Base-by-base conservation (phyloP, 2,329 filamentous ascomycete species). In the Chalara sp. region DNA sequence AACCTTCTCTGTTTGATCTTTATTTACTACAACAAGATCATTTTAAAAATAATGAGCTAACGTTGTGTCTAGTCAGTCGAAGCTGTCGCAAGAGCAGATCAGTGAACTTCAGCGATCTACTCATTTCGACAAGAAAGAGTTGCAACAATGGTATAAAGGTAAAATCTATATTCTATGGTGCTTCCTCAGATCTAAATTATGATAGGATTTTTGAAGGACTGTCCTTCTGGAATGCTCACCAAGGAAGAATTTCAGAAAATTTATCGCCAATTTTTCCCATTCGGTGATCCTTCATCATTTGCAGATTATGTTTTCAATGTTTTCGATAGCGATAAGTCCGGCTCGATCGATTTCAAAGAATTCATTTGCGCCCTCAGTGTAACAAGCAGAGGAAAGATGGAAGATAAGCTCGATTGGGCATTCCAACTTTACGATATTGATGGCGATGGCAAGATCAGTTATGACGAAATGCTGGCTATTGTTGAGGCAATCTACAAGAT, bases 81-180 rank as follows among this genome's bases (percentile, higher is more conserved):
- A 97, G 78, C 86, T 99, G 68, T 96, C 91, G 53, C 89, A 93
- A 69, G 87, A 96, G 71, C 90, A 99, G 79, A 87, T 99, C 67
- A 82, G 81, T 60, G 93, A 99, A 72, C 83, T 99, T 61, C 91
- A 97, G 70, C 93, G 89, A 76, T 90, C 90, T 54, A 99, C 93
- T 58, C 90, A 97, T 72, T 99, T 99, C 67, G 93, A 99, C 73
- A 96, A 96, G 84, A 97, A 97, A 78, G 93, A 99, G 73, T 73
- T 99, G 68, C 93, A 99, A 70, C 92, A 97, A 83, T 99, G 93
- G 93, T 97, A 99, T 74, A 97, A 97, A 80, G 93, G 93, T 96
- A 71, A 58, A 21, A 33, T 32, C 46, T 37, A 40, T 46, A 41
- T 33, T 56, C 44, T 44, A 46, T 52, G 54, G 52, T 42, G 13